These are phyloP conservation scores for Agrocybe pediades DNA, from an alignment of 768 basidiomycete genomes.

Conservation along the genomic window DNA sequence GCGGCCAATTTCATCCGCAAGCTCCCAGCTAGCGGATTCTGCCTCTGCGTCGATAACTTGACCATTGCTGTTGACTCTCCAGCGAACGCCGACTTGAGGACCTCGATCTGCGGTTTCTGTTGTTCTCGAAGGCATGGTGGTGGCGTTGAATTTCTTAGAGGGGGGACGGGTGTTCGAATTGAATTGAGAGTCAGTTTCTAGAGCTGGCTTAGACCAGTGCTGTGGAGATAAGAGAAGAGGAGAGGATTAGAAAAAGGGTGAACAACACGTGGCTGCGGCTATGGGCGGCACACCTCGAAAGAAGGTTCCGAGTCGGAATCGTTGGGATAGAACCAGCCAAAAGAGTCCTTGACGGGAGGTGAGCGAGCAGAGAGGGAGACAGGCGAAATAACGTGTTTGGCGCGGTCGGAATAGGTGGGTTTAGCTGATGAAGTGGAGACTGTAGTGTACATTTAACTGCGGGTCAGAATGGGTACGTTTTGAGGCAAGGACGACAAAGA, in stretches of 20 bases:
- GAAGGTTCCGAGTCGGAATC: conserved; percentile 42
- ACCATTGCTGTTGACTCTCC: conserved; percentile 66
- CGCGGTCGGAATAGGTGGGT: conserved; percentile 19
- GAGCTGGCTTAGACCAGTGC: conserved; percentile 49
- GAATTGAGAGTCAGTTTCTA: conserved; percentile 39
- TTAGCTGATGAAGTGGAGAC: conserved; percentile 54
- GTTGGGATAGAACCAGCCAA: conserved; percentile 53
- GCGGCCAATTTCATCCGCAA: conserved; percentile 73
- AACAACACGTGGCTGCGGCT: conserved; percentile 34
- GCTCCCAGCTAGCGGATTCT: conserved; percentile 62
- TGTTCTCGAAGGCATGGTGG: conserved; percentile 51
- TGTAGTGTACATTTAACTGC: conserved; percentile 72
- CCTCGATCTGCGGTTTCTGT: conserved; percentile 35
- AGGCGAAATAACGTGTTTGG: conserved; percentile 15
- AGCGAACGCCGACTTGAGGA: conserved; percentile 48
- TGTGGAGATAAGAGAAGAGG: conserved; percentile 23
- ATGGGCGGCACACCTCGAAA: conserved; percentile 43
- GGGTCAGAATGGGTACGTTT: conserved; percentile 27
- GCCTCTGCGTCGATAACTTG: conserved; percentile 62
- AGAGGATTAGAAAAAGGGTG: conserved; percentile 15
- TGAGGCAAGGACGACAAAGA: conserved; percentile 23
- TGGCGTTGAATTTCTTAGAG: conserved; percentile 38
- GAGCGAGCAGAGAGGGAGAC: conserved; percentile 30
- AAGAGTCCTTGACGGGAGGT: conserved; percentile 35
- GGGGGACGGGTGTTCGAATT: conserved; percentile 29